Evolutionary conservation across 352 stramenopile genomes (phyloP), one percentile per base, ranked within the genome.

Genomic region (Phytophthora lateralis): DNA sequence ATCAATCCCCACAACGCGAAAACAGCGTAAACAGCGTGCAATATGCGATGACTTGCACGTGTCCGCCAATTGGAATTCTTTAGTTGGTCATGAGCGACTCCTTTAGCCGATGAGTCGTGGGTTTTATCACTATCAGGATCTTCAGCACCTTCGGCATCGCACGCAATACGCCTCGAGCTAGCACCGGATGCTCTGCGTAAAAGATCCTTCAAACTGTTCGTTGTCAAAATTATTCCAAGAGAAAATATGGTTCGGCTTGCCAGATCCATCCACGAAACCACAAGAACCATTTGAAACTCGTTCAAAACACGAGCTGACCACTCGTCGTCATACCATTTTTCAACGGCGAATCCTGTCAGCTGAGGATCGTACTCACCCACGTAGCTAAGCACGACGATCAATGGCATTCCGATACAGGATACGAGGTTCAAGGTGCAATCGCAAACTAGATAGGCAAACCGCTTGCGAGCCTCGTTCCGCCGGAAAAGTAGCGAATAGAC

Each of bases 261-360:
- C 11, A 76, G 44, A 20, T 76, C 68, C 9, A 18, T 47, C 55
- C 59, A 69, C 4, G 68, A 76, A 44, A 69, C 50, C 6, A 76
- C 61, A 6, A 73, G 24, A 35, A 76, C 41, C 46, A 73, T 61
- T 45, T 69, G 63, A 37, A 76, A 58, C 41, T 76, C 63, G 53
- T 76, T 69, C 20, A 72, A 8, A 6, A 64, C 60, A 32, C 50
- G 53, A 3, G 58, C 67, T 5, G 50, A 49, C 63, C 68, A 76
- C 24, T 55, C 48, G 20, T 71, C 66, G 35, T 75, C 30, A 24
- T 71, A 69, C 66, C 66, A 75, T 2, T 50, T 30, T 8, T 45
- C 29, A 2, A 65, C 5, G 2, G 35, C 26, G 39, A 75, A 75
- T 1, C 63, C 66, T 18, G 45, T 55, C 1, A 65, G 6, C 9